Percentiles rank a stretch among this genome's conserved stretches.
Evolutionary conservation across 2,329 filamentous ascomycete species (phyloP).

Genomic region (Aspergillus sp.): DNA sequence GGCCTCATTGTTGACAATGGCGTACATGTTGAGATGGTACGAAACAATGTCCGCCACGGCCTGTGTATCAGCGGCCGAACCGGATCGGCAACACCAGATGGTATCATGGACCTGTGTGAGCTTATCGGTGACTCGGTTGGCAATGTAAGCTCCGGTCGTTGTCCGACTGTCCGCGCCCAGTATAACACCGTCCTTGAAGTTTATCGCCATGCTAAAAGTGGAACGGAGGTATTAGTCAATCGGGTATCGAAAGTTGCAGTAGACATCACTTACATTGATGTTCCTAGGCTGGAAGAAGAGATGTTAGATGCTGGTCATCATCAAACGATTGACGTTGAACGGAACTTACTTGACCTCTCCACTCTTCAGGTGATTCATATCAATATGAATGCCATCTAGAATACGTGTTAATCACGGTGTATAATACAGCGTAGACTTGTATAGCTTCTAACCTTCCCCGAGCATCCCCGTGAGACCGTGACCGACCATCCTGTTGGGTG

Average conservation of each 20-base stretch:
- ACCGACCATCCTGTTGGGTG: constrained; percentile 36
- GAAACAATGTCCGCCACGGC: constrained; percentile 97
- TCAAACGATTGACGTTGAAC: neutral
- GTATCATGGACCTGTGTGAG: constrained; percentile 97
- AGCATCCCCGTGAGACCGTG: constrained; percentile 45
- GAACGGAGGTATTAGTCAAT: neutral
- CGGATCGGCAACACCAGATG: constrained; percentile 99
- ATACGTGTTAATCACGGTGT: constrained; percentile 18
- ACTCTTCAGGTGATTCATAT: constrained; percentile 98
- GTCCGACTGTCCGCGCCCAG: constrained; percentile 95
- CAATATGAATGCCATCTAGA: constrained; percentile 95
- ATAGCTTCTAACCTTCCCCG: constrained; percentile 41
- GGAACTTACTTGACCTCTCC: constrained; percentile 91
- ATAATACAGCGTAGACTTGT: constrained; percentile 10
- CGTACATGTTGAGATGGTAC: constrained; percentile 91
- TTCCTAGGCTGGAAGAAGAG: constrained; percentile 70
- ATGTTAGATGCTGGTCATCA: constrained; percentile 31
- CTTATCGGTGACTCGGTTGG: constrained; percentile 99
- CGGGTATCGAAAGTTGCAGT: neutral
- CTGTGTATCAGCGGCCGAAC: constrained; percentile 95
- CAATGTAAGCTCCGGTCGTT: constrained; percentile 96
- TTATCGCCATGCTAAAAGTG: constrained; percentile 88
- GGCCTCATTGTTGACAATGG: constrained; percentile 81
- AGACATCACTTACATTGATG: constrained; percentile 74
- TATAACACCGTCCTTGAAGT: constrained; percentile 98